Percentiles rank a stretch among this genome's conserved stretches.
Evolutionary conservation across 768 basidiomycete genomes (phyloP).

Genomic region (Suillus clintonianus): DNA sequence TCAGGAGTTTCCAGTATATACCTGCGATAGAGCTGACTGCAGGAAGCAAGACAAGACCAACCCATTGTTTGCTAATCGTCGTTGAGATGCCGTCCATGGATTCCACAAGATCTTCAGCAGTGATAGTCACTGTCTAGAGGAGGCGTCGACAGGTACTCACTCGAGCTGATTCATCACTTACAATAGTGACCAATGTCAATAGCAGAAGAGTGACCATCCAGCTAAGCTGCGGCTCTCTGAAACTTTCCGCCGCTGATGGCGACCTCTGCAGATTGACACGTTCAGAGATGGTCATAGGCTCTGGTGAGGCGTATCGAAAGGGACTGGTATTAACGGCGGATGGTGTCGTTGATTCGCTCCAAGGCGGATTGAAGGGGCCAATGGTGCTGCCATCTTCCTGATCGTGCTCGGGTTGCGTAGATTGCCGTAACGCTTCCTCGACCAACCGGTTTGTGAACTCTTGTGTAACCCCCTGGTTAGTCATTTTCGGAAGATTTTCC

Average conservation of each 20-base stretch:
- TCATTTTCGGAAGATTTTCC: neutral
- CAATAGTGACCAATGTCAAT: conserved; percentile 61
- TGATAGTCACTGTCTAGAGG: conserved; percentile 53
- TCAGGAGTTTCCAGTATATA: conserved; percentile 24
- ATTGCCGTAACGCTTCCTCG: conserved; percentile 5
- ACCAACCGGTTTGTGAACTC: conserved; percentile 29
- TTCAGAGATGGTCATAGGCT: conserved; percentile 13
- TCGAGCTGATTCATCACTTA: conserved; percentile 34
- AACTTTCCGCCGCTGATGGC: conserved; percentile 21
- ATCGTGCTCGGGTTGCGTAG: neutral
- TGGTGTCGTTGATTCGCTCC: conserved; percentile 17
- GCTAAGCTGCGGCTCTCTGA: conserved; percentile 60
- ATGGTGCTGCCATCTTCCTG: conserved; percentile 3
- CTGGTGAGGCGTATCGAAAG: conserved; percentile 7
- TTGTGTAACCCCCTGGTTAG: conserved; percentile 11
- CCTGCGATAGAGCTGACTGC: conserved; percentile 81
- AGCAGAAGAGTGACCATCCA: conserved; percentile 56
- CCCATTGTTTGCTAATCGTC: conserved; percentile 82
- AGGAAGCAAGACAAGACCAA: conserved; percentile 86
- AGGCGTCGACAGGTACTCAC: neutral
- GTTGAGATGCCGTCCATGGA: conserved; percentile 79
- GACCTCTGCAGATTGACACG: conserved; percentile 12
- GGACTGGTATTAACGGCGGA: conserved; percentile 7
- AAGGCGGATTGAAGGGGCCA: conserved; percentile 3
- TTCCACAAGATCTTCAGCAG: conserved; percentile 75